Evolutionary conservation across 352 stramenopile genomes (phyloP), one percentile per base, ranked within the genome.

Genomic region (Plasmopara muralis): DNA sequence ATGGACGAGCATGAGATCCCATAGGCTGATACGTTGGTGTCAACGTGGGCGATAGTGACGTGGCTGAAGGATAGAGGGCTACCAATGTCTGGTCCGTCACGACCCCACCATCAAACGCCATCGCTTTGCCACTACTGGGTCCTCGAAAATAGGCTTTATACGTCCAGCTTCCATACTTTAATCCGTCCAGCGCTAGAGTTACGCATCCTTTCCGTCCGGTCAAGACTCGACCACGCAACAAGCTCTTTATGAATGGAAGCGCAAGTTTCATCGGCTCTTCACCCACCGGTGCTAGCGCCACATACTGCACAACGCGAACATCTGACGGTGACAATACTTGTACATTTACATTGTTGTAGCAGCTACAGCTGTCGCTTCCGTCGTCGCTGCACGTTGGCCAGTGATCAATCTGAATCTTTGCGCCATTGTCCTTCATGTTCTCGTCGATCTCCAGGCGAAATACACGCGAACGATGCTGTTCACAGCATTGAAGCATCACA

Each of bases 31-130:
- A 56, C 0, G 6, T 40, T 6, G n/a, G 15, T 4, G 34, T 33
- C 7, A 33, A 33, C 37, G 14, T 30, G 30, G 20, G 16, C 4
- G 47, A 53, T 28, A 47, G 35, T 12, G 35, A 62, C 16, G 47
- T 65, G 34, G 67, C 57, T 2, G 72, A 80, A 10, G 77, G 75
- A 45, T 79, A 73, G 37, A 87, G 52, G 48, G 77, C 49, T 40
- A 89, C 55, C 46, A 91, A 64, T 16, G 80, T 88, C 50, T 83
- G 49, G 16, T 83, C 71, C 12, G 58, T 72, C 28, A 89, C 72
- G 18, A 87, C 63, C 16, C 74, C 74, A 14, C 62, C 63, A 25
- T 72, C 57, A 18, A 70, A 16, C 15, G 28, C 40, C 13, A n/a
- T 28, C 29, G 50, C 18, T 46, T 28, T 18, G 43, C 37, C n/a